Evolutionary conservation across 208 protist genomes (phyloP).

Genomic region (Strigomonas galati): DNA sequence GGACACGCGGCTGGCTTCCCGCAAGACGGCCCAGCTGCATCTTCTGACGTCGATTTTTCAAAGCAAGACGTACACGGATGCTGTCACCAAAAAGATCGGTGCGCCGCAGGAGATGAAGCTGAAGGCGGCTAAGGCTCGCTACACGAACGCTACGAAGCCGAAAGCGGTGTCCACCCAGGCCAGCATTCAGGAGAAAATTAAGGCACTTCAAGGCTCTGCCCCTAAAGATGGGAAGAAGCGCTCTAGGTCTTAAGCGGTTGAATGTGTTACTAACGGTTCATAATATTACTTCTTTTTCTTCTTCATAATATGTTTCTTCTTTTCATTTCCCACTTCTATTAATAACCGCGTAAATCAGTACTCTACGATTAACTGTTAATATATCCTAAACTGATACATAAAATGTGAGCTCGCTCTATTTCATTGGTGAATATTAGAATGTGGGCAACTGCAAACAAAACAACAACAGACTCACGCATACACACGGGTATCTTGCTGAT

Average conservation of each 20-base stretch:
- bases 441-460: no score
- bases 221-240: constrained; percentile 1
- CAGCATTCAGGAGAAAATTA: constrained; percentile 59
- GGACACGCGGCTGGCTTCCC: constrained; percentile 32
- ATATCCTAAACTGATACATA: no score
- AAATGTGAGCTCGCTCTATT: no score
- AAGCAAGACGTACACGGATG: constrained; percentile 33
- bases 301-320: constrained; percentile 8
- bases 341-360: no score
- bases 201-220: constrained; percentile 18
- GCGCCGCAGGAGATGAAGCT: constrained; percentile 45
- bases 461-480: no score
- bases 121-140: constrained; percentile 45
- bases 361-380: no score
- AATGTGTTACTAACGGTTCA: background rate
- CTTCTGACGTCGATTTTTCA: constrained; percentile 50
- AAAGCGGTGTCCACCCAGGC: constrained; percentile 56
- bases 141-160: constrained; percentile 58
- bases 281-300: constrained; percentile 2
- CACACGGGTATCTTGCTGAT: no score
- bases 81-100: constrained; percentile 44
- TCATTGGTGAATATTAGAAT: no score
- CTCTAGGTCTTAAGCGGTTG: background rate
- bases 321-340: no score
- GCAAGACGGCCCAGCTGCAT: constrained; percentile 51